These are phyloP conservation scores for Cladosporium sp. DNA, from an alignment of 2,329 filamentous ascomycete species.

Conservation along the genomic window DNA sequence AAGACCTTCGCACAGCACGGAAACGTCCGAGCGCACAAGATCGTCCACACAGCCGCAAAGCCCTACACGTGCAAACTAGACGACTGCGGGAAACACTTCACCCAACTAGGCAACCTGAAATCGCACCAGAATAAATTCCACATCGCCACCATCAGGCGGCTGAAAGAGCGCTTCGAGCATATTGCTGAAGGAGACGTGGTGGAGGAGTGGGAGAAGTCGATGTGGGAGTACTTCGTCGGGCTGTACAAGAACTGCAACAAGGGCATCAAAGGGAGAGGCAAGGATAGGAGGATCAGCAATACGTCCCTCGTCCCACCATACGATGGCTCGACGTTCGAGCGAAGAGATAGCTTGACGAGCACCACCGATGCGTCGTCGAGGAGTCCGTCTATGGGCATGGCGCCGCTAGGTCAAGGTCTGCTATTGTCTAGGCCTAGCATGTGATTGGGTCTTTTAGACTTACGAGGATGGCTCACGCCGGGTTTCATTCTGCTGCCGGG, in stretches of 20 bases:
- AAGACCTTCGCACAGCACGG: slow-evolving; percentile 84
- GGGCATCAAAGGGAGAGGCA: slow-evolving; percentile 93
- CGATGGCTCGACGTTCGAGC: slow-evolving; percentile 1
- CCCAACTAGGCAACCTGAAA: slow-evolving; percentile 90
- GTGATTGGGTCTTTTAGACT: not conserved
- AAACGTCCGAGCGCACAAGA: slow-evolving; percentile 80
- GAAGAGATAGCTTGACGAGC: slow-evolving; percentile 27
- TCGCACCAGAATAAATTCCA: slow-evolving; percentile 96
- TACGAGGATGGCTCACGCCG: not conserved
- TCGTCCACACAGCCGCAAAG: slow-evolving; percentile 75
- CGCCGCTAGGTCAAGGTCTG: not conserved
- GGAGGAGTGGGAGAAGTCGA: slow-evolving; percentile 67
- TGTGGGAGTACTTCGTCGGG: slow-evolving; percentile 80
- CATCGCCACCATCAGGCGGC: slow-evolving; percentile 65
- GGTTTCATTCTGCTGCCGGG: not conserved
- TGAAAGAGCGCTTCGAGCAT: slow-evolving; percentile 70
- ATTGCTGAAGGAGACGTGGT: slow-evolving; percentile 63
- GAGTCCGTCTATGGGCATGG: not conserved
- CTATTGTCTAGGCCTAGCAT: not conserved
- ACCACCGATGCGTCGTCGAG: not conserved
- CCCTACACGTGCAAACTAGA: slow-evolving; percentile 81
- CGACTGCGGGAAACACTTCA: slow-evolving; percentile 83
- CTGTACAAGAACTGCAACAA: slow-evolving; percentile 99
- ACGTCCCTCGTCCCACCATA: not conserved
- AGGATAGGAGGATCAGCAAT: slow-evolving; percentile 67